Conservation (phyloP, 306 rosid genomes). For the Morella rubra region DNA sequence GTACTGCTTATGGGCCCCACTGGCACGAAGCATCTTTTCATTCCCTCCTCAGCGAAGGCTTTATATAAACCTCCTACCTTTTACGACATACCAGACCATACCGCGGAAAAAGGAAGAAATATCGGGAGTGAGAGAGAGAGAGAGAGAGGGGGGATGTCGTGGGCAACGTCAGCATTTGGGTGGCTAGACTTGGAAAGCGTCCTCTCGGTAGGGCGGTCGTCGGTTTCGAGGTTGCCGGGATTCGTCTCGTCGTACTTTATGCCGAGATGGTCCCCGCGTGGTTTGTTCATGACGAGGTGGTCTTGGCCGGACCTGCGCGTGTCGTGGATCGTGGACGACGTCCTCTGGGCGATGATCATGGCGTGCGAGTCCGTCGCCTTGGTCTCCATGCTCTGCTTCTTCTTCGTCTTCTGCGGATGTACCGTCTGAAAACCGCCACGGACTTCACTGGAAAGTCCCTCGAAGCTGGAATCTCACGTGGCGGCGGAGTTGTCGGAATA, state of each 20-base stretch:
- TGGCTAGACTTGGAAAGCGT: constrained; percentile 26
- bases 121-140: neutral
- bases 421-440: constrained; percentile 31
- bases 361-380: constrained; percentile 80
- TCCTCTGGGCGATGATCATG: constrained; percentile 65
- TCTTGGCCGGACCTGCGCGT: constrained; percentile 23
- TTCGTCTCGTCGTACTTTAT: constrained; percentile 34
- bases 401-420: constrained; percentile 86
- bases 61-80: neutral
- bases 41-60: neutral
- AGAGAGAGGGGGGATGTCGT: constrained; percentile 19
- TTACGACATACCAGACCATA: neutral
- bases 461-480: neutral
- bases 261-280: constrained; percentile 31
- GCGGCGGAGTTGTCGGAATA: neutral
- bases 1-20: neutral
- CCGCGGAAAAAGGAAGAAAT: too few relatives aligned
- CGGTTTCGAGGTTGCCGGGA: constrained; percentile 44
- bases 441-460: neutral
- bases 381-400: constrained; percentile 74
- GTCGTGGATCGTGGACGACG: constrained; percentile 58
- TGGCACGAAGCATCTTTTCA: neutral
- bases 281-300: constrained; percentile 35
- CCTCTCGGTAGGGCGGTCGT: constrained; percentile 14
- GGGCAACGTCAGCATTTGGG: constrained; percentile 41